Evolutionary conservation across 2,329 filamentous ascomycete species (phyloP).

Genomic region (Fusarium humuli): DNA sequence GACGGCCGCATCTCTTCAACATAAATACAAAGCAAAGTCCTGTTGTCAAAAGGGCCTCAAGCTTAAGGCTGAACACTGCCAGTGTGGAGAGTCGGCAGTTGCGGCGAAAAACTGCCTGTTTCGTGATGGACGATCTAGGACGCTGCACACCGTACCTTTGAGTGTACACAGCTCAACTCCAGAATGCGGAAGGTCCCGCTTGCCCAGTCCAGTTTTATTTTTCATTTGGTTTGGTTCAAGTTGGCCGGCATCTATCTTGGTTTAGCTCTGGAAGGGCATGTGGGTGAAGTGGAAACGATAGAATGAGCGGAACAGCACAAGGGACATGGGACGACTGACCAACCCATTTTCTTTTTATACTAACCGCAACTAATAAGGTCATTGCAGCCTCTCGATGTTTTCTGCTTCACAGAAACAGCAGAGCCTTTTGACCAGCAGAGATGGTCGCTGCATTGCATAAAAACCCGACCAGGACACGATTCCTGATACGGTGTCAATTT

Average conservation of each 20-base stretch:
- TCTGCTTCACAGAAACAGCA: slow-evolving; percentile 15
- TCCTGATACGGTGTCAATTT: slow-evolving; percentile 17
- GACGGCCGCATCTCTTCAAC: slow-evolving; percentile 7
- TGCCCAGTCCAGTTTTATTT: slow-evolving; percentile 1
- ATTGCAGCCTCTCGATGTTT: not conserved
- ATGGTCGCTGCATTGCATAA: slow-evolving; percentile 11
- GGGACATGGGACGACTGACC: slow-evolving; percentile 12
- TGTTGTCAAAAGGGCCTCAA: not conserved
- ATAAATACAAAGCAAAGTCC: not conserved
- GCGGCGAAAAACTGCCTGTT: slow-evolving; percentile 6
- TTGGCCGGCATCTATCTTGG: slow-evolving; percentile 6
- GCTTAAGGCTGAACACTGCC: not conserved
- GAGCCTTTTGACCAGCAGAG: slow-evolving; percentile 3
- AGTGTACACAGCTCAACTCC: not conserved
- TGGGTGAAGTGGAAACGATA: slow-evolving; percentile 28
- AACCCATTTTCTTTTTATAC: slow-evolving; percentile 15
- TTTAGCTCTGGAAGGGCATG: slow-evolving; percentile 9
- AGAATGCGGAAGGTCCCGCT: slow-evolving; percentile 9
- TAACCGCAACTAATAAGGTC: slow-evolving; percentile 30
- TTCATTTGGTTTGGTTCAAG: slow-evolving; percentile 9
- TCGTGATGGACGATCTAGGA: slow-evolving; percentile 15
- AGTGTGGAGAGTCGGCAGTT: slow-evolving; percentile 11
- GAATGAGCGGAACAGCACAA: slow-evolving; percentile 24
- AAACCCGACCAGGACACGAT: slow-evolving; percentile 14
- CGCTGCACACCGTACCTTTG: slow-evolving; percentile 20